These are phyloP conservation scores for Nigrospora sphaerica DNA, from an alignment of 2,329 filamentous ascomycete species.

Conservation along the genomic window DNA sequence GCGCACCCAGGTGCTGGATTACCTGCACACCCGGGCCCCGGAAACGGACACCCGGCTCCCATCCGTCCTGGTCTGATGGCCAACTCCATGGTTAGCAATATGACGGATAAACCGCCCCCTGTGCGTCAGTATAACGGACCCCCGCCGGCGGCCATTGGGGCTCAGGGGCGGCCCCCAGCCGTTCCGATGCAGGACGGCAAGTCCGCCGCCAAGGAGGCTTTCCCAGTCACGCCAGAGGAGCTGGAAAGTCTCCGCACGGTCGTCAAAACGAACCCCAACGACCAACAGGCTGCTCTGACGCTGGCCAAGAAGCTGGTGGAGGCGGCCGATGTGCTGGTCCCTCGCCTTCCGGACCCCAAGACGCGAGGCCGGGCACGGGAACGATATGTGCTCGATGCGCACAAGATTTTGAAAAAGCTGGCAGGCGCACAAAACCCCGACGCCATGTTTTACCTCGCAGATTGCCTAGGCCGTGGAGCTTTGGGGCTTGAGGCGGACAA, in stretches of 20 bases:
- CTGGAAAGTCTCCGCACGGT: constrained; percentile 66
- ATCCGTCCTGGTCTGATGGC: constrained; percentile 56
- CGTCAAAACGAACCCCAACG: constrained; percentile 64
- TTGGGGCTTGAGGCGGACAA: constrained; percentile 75
- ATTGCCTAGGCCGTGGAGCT: constrained; percentile 76
- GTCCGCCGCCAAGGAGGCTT: constrained; percentile 22
- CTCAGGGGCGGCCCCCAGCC: constrained; percentile 27
- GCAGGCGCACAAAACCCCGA: constrained; percentile 66
- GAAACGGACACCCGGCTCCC: constrained; percentile 52
- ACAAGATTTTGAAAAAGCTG: constrained; percentile 89
- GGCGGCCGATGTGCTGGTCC: constrained; percentile 69
- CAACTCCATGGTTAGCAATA: constrained; percentile 43
- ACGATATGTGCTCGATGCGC: constrained; percentile 75
- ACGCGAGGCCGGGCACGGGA: constrained; percentile 71
- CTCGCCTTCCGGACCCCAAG: constrained; percentile 58
- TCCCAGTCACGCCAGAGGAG: constrained; percentile 69
- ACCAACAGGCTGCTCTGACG: constrained; percentile 63
- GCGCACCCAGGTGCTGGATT: constrained; percentile 19
- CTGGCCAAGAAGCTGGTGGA: constrained; percentile 82
- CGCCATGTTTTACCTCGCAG: constrained; percentile 90
- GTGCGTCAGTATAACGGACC: constrained; percentile 46
- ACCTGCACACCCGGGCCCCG: constrained; percentile 19
- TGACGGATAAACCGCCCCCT: constrained; percentile 51
- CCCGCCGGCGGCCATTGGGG: constrained; percentile 22
- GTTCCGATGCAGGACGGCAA: constrained; percentile 16